phyloP scores from a whole-genome alignment of 257 asterid species.

The Lycium ferocissimum region DNA sequence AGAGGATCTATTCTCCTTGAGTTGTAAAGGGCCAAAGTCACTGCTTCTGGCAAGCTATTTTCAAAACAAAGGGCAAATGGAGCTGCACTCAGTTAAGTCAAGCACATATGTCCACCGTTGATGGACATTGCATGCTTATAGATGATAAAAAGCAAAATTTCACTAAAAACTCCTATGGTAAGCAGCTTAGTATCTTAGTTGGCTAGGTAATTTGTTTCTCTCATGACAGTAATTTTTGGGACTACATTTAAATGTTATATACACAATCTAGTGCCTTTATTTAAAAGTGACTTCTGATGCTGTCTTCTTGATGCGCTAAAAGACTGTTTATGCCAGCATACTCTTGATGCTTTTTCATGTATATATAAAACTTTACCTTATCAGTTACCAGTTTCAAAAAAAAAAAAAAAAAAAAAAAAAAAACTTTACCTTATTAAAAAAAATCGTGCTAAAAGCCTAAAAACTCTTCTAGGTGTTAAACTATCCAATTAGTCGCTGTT shows the following conservation, averaged over 20 bases:
- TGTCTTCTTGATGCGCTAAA: not conserved
- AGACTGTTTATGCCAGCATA: not conserved
- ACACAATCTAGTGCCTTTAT: not conserved
- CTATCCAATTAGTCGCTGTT: not conserved
- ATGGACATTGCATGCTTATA: slow-evolving; percentile 14
- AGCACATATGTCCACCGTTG: not conserved
- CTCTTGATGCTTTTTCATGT: not conserved
- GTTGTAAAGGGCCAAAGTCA: slow-evolving; percentile 22
- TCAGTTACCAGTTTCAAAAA: too few species aligned
- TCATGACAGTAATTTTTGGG: not conserved
- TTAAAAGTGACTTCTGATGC: not conserved
- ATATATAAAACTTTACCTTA: too few species aligned
- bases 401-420: too few species aligned
- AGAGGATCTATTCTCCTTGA: not conserved
- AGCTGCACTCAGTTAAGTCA: not conserved
- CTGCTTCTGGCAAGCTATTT: slow-evolving; percentile 13
- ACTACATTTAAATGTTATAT: not conserved
- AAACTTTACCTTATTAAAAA: not conserved
- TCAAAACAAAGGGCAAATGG: not conserved
- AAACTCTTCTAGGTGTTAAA: not conserved
- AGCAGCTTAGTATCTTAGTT: slow-evolving; percentile 14
- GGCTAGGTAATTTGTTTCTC: not conserved
- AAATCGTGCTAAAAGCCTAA: not conserved
- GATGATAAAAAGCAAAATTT: not conserved
- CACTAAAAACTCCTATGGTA: not conserved